phyloP scores from a whole-genome alignment of 2,329 filamentous ascomycete genomes.

The Microdochium trichocladiopsis region DNA sequence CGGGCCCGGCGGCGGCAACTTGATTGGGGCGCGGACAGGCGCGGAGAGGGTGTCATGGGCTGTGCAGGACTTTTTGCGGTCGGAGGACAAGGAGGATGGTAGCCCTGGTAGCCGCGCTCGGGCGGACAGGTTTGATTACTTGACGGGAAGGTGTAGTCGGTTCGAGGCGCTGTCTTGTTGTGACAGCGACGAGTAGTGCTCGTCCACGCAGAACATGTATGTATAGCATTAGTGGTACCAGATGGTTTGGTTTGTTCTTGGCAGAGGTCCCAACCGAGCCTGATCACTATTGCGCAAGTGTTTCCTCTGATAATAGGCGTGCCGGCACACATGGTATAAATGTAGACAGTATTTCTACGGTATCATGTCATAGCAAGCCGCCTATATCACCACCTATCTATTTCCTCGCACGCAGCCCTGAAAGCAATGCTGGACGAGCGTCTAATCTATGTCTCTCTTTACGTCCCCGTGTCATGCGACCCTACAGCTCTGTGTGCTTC shows the following conservation, averaged over 20 bases:
- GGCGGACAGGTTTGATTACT: constrained; percentile 20
- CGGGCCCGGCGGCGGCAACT: constrained; percentile 66
- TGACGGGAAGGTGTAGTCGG: constrained; percentile 31
- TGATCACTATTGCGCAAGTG: too few relatives aligned
- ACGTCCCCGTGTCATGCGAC: too few relatives aligned
- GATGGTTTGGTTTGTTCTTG: too few relatives aligned
- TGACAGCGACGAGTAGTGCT: not conserved
- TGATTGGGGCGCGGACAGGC: constrained; percentile 65
- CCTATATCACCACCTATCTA: not conserved
- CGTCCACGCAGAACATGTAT: too few relatives aligned
- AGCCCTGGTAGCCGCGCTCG: constrained; percentile 7
- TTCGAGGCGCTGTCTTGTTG: constrained; percentile 22
- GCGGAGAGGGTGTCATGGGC: constrained; percentile 70
- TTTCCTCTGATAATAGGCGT: too few relatives aligned
- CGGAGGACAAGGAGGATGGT: constrained; percentile 11
- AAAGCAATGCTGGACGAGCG: too few relatives aligned
- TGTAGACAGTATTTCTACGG: too few relatives aligned
- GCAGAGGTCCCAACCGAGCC: too few relatives aligned
- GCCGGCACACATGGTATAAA: not conserved
- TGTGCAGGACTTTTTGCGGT: constrained; percentile 50
- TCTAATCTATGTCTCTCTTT: too few relatives aligned
- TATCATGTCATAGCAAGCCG: too few relatives aligned
- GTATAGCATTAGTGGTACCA: too few relatives aligned
- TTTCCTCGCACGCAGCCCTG: not conserved
- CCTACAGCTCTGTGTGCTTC: too few relatives aligned